A percentile compares a stretch with the other conserved stretches of the same genome.
These are phyloP conservation scores for Plectosphaerella sp. DNA, from an alignment of 2,329 filamentous ascomycete species.

Conservation along the genomic window DNA sequence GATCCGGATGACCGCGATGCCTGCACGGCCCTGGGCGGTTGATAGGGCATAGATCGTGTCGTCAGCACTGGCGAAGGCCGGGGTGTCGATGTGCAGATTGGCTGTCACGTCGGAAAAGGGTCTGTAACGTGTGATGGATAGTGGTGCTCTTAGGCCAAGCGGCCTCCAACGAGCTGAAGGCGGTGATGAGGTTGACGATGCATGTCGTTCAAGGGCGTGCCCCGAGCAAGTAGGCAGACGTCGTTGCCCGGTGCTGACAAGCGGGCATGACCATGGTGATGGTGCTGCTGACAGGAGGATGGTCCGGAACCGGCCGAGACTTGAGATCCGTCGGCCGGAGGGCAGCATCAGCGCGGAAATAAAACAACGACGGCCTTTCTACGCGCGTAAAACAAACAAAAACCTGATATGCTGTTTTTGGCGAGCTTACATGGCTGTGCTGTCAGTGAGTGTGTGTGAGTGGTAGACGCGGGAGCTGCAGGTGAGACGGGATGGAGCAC, in stretches of 20 bases:
- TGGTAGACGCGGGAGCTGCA: too few species aligned
- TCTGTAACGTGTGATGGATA: too few species aligned
- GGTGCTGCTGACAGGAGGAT: neutral
- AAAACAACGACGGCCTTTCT: neutral
- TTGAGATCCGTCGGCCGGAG: neutral
- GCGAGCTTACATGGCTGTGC: neutral
- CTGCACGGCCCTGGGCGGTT: constrained; percentile 77
- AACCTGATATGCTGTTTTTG: neutral
- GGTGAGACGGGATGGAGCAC: neutral
- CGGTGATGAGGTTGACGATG: neutral
- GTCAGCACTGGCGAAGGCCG: constrained; percentile 15
- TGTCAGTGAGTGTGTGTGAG: too few species aligned
- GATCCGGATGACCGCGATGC: constrained; percentile 84
- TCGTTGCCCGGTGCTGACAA: neutral
- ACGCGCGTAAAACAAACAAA: neutral
- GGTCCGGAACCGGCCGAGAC: constrained; percentile 3
- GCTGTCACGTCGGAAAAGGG: too few species aligned
- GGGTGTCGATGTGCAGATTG: neutral
- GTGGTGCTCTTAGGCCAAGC: too few species aligned
- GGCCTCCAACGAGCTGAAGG: too few species aligned
- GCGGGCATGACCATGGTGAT: neutral
- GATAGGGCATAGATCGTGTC: constrained; percentile 91
- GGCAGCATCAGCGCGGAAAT: neutral
- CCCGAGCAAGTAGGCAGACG: neutral
- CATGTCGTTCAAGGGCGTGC: neutral